These are phyloP conservation scores for Ogataea hybrid DNA, from an alignment of 1,139 yeast genomes.

Conservation along the genomic window DNA sequence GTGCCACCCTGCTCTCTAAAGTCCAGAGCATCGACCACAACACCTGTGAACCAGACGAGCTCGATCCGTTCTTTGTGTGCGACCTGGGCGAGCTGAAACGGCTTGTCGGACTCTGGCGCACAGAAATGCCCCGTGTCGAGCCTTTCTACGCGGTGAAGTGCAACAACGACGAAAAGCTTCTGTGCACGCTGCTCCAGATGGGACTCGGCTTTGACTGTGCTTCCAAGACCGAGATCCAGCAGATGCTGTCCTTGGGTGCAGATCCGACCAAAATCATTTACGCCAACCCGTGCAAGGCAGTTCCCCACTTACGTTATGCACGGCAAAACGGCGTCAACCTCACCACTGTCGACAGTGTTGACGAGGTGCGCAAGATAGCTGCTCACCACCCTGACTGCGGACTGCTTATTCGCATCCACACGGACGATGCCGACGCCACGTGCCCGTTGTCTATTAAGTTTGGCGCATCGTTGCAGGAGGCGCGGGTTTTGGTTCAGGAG, in stretches of 20 bases:
- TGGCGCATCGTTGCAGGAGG: slow-evolving; percentile 69
- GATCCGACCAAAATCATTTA: slow-evolving; percentile 69
- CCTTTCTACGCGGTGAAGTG: slow-evolving; percentile 96
- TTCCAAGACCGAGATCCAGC: slow-evolving; percentile 77
- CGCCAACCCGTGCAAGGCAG: slow-evolving; percentile 93
- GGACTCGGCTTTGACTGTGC: slow-evolving; percentile 94
- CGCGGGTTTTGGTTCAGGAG: slow-evolving; percentile 53
- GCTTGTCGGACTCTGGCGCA: slow-evolving; percentile 60
- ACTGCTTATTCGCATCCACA: slow-evolving; percentile 75
- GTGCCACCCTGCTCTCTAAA: slow-evolving; percentile 42
- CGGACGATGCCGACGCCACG: slow-evolving; percentile 87
- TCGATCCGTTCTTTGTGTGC: slow-evolving; percentile 85
- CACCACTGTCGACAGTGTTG: slow-evolving; percentile 89
- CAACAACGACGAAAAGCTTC: slow-evolving; percentile 67
- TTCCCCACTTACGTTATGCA: slow-evolving; percentile 77
- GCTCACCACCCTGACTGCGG: slow-evolving; percentile 66
- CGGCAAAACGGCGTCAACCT: slow-evolving; percentile 50
- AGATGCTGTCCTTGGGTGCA: slow-evolving; percentile 60
- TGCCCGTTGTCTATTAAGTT: slow-evolving; percentile 88
- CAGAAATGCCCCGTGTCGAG: slow-evolving; percentile 64
- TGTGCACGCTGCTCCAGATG: slow-evolving; percentile 52
- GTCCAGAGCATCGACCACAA: slow-evolving; percentile 52
- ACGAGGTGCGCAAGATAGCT: slow-evolving; percentile 75
- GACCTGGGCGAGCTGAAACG: slow-evolving; percentile 73
- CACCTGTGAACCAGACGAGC: slow-evolving; percentile 72